Evolutionary conservation across 2,329 filamentous ascomycete species (phyloP).

Genomic region (Fonsecaea erecta): DNA sequence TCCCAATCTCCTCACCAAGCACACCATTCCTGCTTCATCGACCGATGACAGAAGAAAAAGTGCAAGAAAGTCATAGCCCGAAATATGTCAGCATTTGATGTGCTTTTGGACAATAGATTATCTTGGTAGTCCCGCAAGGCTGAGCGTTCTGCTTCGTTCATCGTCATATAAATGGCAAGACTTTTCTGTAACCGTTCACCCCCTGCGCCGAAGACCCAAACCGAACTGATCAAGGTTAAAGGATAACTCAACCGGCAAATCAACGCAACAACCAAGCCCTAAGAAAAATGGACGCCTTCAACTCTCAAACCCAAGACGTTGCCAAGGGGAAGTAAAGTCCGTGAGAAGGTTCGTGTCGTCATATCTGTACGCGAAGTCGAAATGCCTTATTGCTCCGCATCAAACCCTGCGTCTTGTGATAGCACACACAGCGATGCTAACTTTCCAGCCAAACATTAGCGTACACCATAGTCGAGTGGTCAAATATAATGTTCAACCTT

Average conservation of each 20-base stretch:
- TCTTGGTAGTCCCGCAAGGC: not conserved
- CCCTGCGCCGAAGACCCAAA: constrained; percentile 7
- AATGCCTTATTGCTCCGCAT: not conserved
- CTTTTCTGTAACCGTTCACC: constrained; percentile 14
- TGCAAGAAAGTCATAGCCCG: not conserved
- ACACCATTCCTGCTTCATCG: not conserved
- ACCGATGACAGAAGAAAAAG: not conserved
- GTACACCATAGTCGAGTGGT: not conserved
- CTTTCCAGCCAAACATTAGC: not conserved
- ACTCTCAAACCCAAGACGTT: not conserved
- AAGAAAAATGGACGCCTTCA: not conserved
- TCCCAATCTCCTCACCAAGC: not conserved
- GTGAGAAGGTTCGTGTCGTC: not conserved
- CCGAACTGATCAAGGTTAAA: not conserved
- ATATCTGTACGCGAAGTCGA: not conserved
- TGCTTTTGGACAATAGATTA: constrained; percentile 1
- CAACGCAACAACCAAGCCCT: not conserved
- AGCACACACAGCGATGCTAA: not conserved
- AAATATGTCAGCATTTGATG: not conserved
- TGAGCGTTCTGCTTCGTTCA: constrained; percentile 9
- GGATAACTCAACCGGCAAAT: not conserved
- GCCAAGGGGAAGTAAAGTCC: not conserved
- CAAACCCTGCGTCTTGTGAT: not conserved
- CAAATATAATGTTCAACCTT: constrained; percentile 26
- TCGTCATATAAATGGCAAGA: constrained; percentile 3